Base-by-base conservation (phyloP, 768 basidiomycete species). In the Clitopilus passeckerianus region DNA sequence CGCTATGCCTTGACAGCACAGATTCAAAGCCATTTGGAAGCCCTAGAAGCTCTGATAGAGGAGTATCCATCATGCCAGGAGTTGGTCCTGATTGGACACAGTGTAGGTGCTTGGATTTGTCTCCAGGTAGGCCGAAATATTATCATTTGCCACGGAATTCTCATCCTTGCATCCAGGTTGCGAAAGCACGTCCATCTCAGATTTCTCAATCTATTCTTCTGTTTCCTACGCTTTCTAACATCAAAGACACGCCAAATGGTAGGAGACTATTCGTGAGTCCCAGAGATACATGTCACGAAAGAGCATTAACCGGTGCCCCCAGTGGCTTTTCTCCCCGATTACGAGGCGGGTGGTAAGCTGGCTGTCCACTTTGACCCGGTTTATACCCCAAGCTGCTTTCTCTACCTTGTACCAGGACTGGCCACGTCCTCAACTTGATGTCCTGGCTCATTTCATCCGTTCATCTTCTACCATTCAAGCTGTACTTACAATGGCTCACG, bases 91-190 rank as follows among this genome's bases (percentile, higher is more conserved):
- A 67, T 80, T 20, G 87, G 86, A 8, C 90, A 93, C 62, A 90
- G 87, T 57, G 81, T 92, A 14, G 91, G 91, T 1, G 72, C 82
- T 1, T 93, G 90, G 89, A 74, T 93, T 56, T 68, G 79, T 4
- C 66, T 84, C 30, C 83, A 91, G 75, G 86, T 83, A 34, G 63
- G 72, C 58, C 27, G 34, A 27, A 58, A 34, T 59, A 24, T 61
- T 6, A n/a, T 24, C 61, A 10, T 34, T 34, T 6, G 57, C 10
- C 4, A 23, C 16, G 14, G 20, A 35, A n/a, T 53, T 55, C 30
- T 55, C 50, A 37, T 22, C 50, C 1, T 6, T 5, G 6, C 41
- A 33, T 34, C 24, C 53, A 88, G 86, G 72, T 85, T 7, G 63
- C 87, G 57, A 85, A 86, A 70, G 70, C 70, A 15, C 73, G 80